Evolutionary conservation across 2,329 filamentous ascomycete genomes (phyloP), one percentile per base, ranked within the genome.

Genomic region (Colletotrichum lupini): DNA sequence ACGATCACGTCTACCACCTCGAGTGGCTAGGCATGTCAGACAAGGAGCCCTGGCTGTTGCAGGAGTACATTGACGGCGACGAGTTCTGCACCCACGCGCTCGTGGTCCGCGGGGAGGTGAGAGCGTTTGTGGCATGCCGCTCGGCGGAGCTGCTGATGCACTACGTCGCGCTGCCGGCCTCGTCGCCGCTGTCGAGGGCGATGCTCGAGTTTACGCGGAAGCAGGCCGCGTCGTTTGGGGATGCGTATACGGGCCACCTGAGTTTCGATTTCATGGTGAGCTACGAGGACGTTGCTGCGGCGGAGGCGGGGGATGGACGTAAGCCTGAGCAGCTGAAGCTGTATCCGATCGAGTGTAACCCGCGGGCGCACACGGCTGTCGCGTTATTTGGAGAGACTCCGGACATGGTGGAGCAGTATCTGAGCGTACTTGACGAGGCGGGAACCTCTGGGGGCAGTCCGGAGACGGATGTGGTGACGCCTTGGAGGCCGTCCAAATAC

Each of bases 31-130:
- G 77, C 1, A 89, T 92, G 55, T 89, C 89, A 2, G 80, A 84
- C 14, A 78, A 86, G 0, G 83, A 85, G 2, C 89, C 92, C 0
- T 94, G 91, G 87, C 86, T 94, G 72, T 79, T 95, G 28, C 92
- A 95, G 78, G 90, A 94, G 78, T 94, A 88, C 79, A 89, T 93
- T 74, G 71, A 77, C 0, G 85, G 87, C 0, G 84, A 86, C 0
- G 92, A 95, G 79, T 95, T 91, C 79, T 93, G 92, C 80, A 94
- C 93, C 0, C 93, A 95, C 76, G 83, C 92, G 0, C 84, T 95
- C 3, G 83, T 95, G 4, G 85, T 95, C n/a, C 82, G 85, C 0
- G 93, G 93, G 1, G 81, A 87, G 42, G 87, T 95, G 19, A 88
- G 88, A 62, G 89, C 88, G 0, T 94, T 95, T 75, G 88, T 90